Base-by-base conservation (phyloP, 2,329 filamentous ascomycete genomes). In the Trichoderma breve region DNA sequence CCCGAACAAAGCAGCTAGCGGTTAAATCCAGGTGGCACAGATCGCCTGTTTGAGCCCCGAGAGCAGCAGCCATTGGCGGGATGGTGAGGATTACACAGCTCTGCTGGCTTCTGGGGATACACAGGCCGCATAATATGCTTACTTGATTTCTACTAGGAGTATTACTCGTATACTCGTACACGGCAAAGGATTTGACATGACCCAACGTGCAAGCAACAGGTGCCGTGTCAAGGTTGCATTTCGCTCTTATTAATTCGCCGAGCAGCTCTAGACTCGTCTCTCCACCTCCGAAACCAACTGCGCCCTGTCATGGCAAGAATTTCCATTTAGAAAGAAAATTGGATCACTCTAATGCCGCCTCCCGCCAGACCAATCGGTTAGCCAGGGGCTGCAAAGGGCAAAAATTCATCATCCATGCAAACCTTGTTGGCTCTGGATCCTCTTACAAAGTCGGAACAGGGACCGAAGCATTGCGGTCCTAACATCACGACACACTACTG, bases 291-390 rank as follows among this genome's bases (percentile, higher is more conserved):
- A 69, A 69, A 53, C 66, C n/a, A 21, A 12, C 47, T 26, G 34
- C 65, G 63, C 12, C 55, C 36, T 26, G 66, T 24, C 39, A 51
- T 6, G 7, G 14, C 14, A 21, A 62, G 55, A 53, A 28, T 39
- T 28, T 26, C 32, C 15, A 43, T 14, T 14, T 11, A 62, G 15
- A 62, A 36, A 32, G 34, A 62, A 60, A 61, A 62, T 28, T 70
- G 67, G 57, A 62, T 36, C 57, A 21, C 66, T 32, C 39, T 62
- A 62, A 61, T 62, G 67, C 67, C 67, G 57, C 57, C 57, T 70
- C 67, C 57, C 67, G 67, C 39, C 57, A 70, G 34, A 70, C 28
- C 39, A 39, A 53, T 53, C 64, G 30, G 57, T 43, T 61, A 62
- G 67, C 28, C 67, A 70, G 66, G 67, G 67, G 57, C 3, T 28